Percentiles rank a stretch among this genome's conserved stretches.
phyloP scores from a whole-genome alignment of 2,329 filamentous ascomycete species.

The Fonsecaea multimorphosa region DNA sequence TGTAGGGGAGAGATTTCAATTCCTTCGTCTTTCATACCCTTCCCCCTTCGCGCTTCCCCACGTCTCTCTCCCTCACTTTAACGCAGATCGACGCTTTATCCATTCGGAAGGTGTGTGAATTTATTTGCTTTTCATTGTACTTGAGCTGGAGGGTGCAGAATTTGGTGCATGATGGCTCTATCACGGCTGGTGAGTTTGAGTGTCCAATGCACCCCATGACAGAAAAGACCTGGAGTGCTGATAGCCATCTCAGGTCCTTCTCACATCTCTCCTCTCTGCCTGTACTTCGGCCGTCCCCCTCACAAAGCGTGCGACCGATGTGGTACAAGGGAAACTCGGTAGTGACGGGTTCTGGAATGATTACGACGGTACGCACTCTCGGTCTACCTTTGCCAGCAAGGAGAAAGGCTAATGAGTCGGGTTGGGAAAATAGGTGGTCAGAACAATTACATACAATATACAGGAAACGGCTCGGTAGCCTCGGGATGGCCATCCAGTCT shows the following conservation, averaged over 20 bases:
- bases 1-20: conserved; percentile 7
- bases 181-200: conserved; percentile 20
- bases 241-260: conserved; percentile 18
- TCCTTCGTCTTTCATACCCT: not conserved
- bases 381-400: not conserved
- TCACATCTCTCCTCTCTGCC: conserved; percentile 18
- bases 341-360: conserved; percentile 38
- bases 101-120: not conserved
- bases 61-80: conserved; percentile 2
- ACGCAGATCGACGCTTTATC: not conserved
- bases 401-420: conserved; percentile 6
- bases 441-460: conserved; percentile 45
- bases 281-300: conserved; percentile 23
- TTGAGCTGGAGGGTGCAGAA: not conserved
- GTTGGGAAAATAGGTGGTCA: conserved; percentile 31
- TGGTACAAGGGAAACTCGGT: conserved; percentile 36
- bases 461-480: conserved; percentile 41
- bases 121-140: not conserved
- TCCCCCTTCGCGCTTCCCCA: not conserved
- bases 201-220: not conserved
- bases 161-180: conserved; percentile 14
- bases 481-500: conserved; percentile 44
- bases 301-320: conserved; percentile 27
- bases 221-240: conserved; percentile 7
- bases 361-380: conserved; percentile 32